These are phyloP conservation scores for Thielaviopsis punctulata DNA, from an alignment of 2,329 filamentous ascomycete species.

Conservation along the genomic window DNA sequence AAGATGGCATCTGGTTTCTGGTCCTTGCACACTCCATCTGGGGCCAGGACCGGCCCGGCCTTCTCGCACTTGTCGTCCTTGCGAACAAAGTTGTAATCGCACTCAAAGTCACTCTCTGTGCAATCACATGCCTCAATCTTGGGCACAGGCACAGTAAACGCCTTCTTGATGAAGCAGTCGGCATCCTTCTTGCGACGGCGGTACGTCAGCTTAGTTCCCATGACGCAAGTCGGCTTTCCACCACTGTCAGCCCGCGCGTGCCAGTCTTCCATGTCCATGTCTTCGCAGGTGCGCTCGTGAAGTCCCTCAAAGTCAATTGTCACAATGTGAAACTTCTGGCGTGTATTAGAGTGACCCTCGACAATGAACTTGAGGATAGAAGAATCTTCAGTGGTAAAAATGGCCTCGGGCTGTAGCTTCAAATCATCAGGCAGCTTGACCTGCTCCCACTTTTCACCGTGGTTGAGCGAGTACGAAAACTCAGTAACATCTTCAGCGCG, in stretches of 20 bases:
- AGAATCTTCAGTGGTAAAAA: slow-evolving; percentile 84
- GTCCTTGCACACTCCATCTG: slow-evolving; percentile 55
- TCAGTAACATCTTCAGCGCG: slow-evolving; percentile 40
- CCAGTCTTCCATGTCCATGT: slow-evolving; percentile 76
- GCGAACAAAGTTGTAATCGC: slow-evolving; percentile 77
- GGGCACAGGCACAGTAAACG: slow-evolving; percentile 63
- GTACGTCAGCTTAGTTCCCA: slow-evolving; percentile 89
- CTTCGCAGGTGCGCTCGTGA: slow-evolving; percentile 61
- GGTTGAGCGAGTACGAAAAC: slow-evolving; percentile 65
- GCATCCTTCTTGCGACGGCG: slow-evolving; percentile 69
- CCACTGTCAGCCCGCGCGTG: slow-evolving; percentile 65
- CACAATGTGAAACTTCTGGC: slow-evolving; percentile 44
- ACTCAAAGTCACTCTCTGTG: slow-evolving; percentile 75
- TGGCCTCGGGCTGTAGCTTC: slow-evolving; percentile 50
- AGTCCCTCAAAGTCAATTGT: slow-evolving; percentile 71
- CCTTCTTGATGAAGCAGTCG: slow-evolving; percentile 73
- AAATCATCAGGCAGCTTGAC: slow-evolving; percentile 48
- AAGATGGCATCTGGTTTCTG: slow-evolving; percentile 52
- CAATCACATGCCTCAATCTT: slow-evolving; percentile 65
- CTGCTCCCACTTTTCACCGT: slow-evolving; percentile 68
- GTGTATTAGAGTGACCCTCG: slow-evolving; percentile 40
- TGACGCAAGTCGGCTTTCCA: slow-evolving; percentile 70
- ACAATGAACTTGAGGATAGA: slow-evolving; percentile 84
- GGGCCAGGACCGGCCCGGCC: slow-evolving; percentile 43
- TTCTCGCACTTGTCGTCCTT: slow-evolving; percentile 54